Conservation (phyloP, 2,329 filamentous ascomycete species). For the Rhytidhysteron rufulum region DNA sequence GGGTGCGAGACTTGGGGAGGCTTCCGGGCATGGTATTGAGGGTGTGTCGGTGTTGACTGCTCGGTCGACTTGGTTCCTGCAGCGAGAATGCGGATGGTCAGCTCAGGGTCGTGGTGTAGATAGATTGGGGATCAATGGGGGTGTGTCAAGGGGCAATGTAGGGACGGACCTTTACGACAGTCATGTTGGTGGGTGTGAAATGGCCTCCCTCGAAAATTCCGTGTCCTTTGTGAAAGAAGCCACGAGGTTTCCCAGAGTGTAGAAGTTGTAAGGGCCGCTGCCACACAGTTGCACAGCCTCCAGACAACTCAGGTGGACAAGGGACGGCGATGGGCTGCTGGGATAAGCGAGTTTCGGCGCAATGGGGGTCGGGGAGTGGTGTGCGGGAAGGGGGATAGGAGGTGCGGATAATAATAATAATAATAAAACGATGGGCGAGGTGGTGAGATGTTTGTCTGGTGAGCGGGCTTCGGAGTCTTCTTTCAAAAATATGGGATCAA, state of each 20-base stretch:
- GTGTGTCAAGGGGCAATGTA: constrained; percentile 7
- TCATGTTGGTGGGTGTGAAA: constrained; percentile 23
- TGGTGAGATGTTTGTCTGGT: background rate
- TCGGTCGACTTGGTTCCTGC: constrained; percentile 40
- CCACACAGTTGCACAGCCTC: constrained; percentile 14
- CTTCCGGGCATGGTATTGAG: constrained; percentile 55
- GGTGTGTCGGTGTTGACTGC: constrained; percentile 44
- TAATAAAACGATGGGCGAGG: constrained; percentile 1
- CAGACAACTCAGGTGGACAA: constrained; percentile 8
- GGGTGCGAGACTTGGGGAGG: constrained; percentile 66
- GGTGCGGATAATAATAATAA: too few species aligned
- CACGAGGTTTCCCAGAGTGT: constrained; percentile 1
- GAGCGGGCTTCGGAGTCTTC: constrained; percentile 4
- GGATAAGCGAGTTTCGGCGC: constrained; percentile 4
- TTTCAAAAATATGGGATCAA: constrained; percentile 8
- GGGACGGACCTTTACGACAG: constrained; percentile 34
- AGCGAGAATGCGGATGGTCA: constrained; percentile 19
- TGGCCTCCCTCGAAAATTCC: constrained; percentile 1
- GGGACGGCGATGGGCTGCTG: constrained; percentile 5
- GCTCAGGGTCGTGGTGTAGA: too few species aligned
- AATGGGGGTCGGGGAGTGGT: background rate
- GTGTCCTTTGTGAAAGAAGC: constrained; percentile 13
- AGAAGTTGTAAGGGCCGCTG: constrained; percentile 5
- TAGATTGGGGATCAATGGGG: constrained; percentile 12
- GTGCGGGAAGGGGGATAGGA: too few species aligned